phyloP scores from a whole-genome alignment of 2,329 filamentous ascomycete species.

The Rhynchosporium agropyri region DNA sequence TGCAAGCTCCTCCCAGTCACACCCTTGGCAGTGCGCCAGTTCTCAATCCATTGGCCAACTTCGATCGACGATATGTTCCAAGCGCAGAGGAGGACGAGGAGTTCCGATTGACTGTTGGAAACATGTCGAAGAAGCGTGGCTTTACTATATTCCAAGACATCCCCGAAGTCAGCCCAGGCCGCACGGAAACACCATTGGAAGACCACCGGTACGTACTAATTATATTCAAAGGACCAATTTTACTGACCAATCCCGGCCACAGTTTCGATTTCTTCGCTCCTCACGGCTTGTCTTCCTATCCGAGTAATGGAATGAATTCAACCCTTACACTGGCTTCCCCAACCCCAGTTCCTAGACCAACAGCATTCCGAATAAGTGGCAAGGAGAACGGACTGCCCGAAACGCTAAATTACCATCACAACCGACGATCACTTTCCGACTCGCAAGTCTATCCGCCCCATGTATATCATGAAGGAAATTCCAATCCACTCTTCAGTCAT shows the following conservation, averaged over 20 bases:
- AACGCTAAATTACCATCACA: slow-evolving; percentile 22
- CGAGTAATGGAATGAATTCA: slow-evolving; percentile 21
- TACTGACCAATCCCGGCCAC: slow-evolving; percentile 13
- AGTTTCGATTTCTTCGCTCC: slow-evolving; percentile 37
- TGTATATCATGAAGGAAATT: slow-evolving; percentile 34
- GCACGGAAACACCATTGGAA: slow-evolving; percentile 41
- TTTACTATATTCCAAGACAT: slow-evolving; percentile 40
- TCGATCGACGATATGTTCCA: slow-evolving; percentile 30
- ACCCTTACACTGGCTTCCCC: slow-evolving; percentile 32
- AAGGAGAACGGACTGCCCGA: slow-evolving; percentile 38
- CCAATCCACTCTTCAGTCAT: slow-evolving; percentile 39
- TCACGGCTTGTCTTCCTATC: slow-evolving; percentile 32
- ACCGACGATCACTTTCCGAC: slow-evolving; percentile 28
- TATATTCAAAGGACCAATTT: neutral
- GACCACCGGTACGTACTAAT: slow-evolving; percentile 35
- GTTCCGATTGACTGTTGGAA: slow-evolving; percentile 38
- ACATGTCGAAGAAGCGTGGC: slow-evolving; percentile 37
- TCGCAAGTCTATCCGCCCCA: slow-evolving; percentile 38
- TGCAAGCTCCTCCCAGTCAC: slow-evolving; percentile 20
- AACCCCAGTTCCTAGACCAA: slow-evolving; percentile 34
- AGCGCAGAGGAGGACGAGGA: slow-evolving; percentile 41
- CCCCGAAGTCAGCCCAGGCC: slow-evolving; percentile 37
- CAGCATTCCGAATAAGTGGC: slow-evolving; percentile 28
- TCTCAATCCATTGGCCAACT: slow-evolving; percentile 33
- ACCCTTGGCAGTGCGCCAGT: slow-evolving; percentile 26